A percentile compares a stretch with the other conserved stretches of the same genome.
Conservation (phyloP, 2,329 filamentous ascomycete genomes). For the Colletotrichum australisinense region DNA sequence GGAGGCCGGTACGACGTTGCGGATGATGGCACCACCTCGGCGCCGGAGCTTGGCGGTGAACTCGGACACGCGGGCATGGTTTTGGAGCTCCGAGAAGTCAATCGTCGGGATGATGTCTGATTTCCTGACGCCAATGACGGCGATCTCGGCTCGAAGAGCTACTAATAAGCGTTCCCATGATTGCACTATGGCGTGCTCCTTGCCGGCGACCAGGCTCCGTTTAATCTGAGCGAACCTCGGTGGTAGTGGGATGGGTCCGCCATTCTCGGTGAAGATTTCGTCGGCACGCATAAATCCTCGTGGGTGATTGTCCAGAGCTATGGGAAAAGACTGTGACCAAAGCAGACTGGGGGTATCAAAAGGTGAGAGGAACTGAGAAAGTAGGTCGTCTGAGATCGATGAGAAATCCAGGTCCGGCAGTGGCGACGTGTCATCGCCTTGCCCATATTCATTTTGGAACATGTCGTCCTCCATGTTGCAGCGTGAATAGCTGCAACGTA, state of each 20-base stretch:
- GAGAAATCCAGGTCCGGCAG: conserved; percentile 19
- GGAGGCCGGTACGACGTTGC: conserved; percentile 69
- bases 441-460: conserved; percentile 16
- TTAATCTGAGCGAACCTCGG: conserved; percentile 69
- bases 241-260: conserved; percentile 61
- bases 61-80: conserved; percentile 58
- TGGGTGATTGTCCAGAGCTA: conserved; percentile 32
- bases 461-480: conserved; percentile 21
- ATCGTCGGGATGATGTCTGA: conserved; percentile 67
- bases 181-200: conserved; percentile 64
- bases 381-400: conserved; percentile 28
- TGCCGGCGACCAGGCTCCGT: conserved; percentile 62
- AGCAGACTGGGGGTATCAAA: conserved; percentile 36
- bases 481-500: neutral
- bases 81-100: conserved; percentile 62
- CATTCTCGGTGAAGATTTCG: conserved; percentile 33
- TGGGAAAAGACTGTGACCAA: conserved; percentile 36
- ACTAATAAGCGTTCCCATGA: conserved; percentile 66
- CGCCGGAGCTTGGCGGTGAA: conserved; percentile 54
- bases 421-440: conserved; percentile 16
- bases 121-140: conserved; percentile 62
- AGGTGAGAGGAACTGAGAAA: conserved; percentile 27
- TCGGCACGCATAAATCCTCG: conserved; percentile 32
- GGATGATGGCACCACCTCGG: conserved; percentile 68
- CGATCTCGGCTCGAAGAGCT: conserved; percentile 62